Conservation (phyloP, 2,329 filamentous ascomycete genomes). For the Fusarium pseudonygamai region DNA sequence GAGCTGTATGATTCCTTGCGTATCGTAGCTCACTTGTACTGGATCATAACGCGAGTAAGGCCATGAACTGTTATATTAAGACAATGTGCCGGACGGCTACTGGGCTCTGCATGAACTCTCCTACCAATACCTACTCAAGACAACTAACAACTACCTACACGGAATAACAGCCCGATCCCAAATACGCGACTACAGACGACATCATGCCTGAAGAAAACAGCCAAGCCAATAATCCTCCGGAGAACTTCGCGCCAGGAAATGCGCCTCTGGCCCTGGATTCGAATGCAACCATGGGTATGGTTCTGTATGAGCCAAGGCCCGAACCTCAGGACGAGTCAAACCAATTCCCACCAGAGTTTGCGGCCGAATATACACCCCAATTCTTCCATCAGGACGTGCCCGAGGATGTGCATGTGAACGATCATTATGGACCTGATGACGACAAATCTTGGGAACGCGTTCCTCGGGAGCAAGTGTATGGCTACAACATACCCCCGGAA, state of each 20-base stretch:
- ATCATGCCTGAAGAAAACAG: not conserved
- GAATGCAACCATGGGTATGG: not conserved
- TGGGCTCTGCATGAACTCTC: not conserved
- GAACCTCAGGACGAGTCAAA: not conserved
- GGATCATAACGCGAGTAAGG: not conserved
- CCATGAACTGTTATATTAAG: not conserved
- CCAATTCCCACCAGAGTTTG: fast-evolving
- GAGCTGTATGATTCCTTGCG: fast-evolving
- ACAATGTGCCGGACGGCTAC: fast-evolving
- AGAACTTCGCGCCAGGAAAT: not conserved
- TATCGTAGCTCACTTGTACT: too few relatives aligned
- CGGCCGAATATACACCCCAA: not conserved
- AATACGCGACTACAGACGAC: fast-evolving
- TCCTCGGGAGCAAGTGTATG: not conserved
- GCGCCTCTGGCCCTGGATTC: too few relatives aligned
- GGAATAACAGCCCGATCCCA: fast-evolving
- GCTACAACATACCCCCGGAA: fast-evolving
- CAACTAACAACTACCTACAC: fast-evolving
- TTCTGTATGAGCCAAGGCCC: not conserved
- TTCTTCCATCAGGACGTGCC: not conserved
- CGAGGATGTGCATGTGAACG: not conserved
- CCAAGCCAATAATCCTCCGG: too few relatives aligned
- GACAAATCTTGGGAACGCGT: fast-evolving
- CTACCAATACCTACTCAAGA: too few relatives aligned
- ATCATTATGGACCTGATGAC: not conserved